Conservation (phyloP, 192 early-diverging fungal genomes). For the Piromyces finnis region DNA sequence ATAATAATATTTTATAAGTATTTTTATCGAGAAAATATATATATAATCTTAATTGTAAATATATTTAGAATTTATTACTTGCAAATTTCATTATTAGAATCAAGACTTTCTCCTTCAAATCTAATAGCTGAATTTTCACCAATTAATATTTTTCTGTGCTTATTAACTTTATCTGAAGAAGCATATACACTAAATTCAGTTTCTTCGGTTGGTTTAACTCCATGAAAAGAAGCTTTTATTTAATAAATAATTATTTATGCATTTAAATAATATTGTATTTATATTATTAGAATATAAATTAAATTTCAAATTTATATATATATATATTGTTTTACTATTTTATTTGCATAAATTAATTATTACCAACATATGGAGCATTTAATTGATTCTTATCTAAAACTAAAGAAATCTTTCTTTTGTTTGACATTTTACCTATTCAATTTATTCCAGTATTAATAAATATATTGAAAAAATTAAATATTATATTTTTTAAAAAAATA, state of each 20-base stretch:
- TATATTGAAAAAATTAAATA: too few species aligned
- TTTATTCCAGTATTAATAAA: too few species aligned
- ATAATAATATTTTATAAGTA: too few species aligned
- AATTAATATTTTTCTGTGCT: background rate
- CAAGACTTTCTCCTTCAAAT: background rate
- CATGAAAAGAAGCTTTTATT: background rate
- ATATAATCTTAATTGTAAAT: too few species aligned
- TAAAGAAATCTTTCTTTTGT: background rate
- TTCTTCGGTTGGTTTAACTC: background rate
- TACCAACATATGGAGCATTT: background rate
- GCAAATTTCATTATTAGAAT: background rate
- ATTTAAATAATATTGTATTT: too few species aligned
- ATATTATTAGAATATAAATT: too few species aligned
- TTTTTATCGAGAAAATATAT: too few species aligned
- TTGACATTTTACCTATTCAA: background rate
- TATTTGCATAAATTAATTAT: too few species aligned
- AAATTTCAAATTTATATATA: too few species aligned
- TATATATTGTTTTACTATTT: too few species aligned
- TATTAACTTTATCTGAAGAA: background rate
- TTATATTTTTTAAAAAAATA: too few species aligned
- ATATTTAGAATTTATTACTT: background rate
- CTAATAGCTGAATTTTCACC: background rate
- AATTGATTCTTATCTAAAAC: background rate
- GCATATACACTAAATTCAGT: background rate
- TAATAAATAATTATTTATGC: too few species aligned